Percentiles rank a stretch among this genome's conserved stretches.
phyloP scores from a whole-genome alignment of 306 rosid species.

The Lablab purpureus region DNA sequence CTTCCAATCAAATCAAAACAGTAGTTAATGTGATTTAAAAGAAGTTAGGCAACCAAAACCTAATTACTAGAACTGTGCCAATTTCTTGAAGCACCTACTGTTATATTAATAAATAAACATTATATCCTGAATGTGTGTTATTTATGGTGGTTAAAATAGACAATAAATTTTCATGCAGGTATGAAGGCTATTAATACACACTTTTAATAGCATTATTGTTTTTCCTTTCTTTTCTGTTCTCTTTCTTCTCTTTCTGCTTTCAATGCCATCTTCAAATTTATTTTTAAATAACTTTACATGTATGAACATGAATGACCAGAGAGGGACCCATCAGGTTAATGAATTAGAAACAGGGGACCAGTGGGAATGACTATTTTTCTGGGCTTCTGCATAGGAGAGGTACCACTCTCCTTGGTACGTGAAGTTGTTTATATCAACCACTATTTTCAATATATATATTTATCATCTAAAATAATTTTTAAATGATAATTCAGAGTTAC shows the following conservation, averaged over 20 bases:
- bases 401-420: not conserved
- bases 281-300: not conserved
- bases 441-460: no score
- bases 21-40: not conserved
- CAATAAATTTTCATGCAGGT: not conserved
- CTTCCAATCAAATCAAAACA: not conserved
- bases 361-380: conserved; percentile 33
- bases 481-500: no score
- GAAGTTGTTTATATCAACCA: no score
- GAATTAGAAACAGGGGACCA: conserved; percentile 34
- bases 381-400: conserved; percentile 7
- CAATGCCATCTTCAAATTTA: conserved; percentile 36
- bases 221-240: not conserved
- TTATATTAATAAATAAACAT: not conserved
- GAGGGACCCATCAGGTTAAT: conserved; percentile 21
- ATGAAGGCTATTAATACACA: not conserved
- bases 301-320: not conserved
- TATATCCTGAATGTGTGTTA: not conserved
- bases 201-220: not conserved
- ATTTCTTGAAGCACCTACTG: not conserved
- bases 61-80: not conserved
- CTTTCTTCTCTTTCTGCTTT: not conserved
- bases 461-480: no score
- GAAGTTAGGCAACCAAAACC: conserved; percentile 1
- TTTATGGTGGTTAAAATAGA: conserved; percentile 1